Base-by-base conservation (phyloP, 768 basidiomycete species). In the Sarcodon aspratus region DNA sequence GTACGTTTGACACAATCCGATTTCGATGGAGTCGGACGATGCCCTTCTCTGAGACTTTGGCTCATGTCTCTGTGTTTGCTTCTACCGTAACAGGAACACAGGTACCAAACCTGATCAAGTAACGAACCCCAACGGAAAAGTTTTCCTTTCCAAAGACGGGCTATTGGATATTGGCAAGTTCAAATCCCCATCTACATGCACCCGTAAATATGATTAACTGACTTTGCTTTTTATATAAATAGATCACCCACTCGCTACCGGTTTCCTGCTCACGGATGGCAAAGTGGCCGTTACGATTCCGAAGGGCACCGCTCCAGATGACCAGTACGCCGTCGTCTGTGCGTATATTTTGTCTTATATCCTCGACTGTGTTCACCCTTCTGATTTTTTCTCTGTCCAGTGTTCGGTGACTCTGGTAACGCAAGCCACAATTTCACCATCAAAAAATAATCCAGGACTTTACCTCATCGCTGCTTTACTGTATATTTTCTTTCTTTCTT, bases 11-110 rank as follows among this genome's bases (percentile, higher is more conserved):
- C 55, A 48, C 57, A 52, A 52, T 67, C 32, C 61, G 54, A 38
- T 60, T 53, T 46, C 75, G 74, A 50, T 68, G 66, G 52, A 76
- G 54, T 71, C 71, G 69, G 59, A 73, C 74, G 72, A 34, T 12
- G 18, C 37, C n/a, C 47, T 49, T 3, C 36, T 21, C 7, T 7
- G 35, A 56, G 55, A 55, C 55, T 27, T 27, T 27, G 21, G 21
- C 21, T 27, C 21, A 48, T 42, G 50, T 55, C 17, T 47, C 59
- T 12, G 50, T 42, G 46, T 47, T 68, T 27, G 59, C 66, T 11
- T 38, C 50, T 50, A 17, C 21, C 32, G 27, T 36, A 27, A 27
- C 21, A 27, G 21, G 21, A 27, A 27, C 21, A 27, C 21, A 5
- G 11, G 27, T 27, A 9, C 9, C 7, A 42, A 42, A 42, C 40